Base-by-base conservation (phyloP, 1,284 basidiomycete genomes). In the Pascua guehoae region DNA sequence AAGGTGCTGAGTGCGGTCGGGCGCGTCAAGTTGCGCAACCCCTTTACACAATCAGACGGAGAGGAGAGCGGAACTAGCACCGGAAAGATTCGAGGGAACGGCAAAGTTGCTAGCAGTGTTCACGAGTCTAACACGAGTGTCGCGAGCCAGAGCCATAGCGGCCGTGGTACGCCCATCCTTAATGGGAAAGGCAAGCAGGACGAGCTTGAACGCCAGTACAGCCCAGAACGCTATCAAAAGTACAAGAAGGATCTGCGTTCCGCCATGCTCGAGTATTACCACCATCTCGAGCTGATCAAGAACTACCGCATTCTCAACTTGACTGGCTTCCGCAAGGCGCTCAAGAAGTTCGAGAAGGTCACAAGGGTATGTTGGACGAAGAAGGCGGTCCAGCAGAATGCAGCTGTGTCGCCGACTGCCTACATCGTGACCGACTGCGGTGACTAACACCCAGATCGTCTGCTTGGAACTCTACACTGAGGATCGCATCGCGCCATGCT, bases 281-380 rank as follows among this genome's bases (percentile, higher is more conserved):
- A 88, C 83, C 87, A 72, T 43, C 58, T 70, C 17, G 91, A 96
- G 71, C 78, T 88, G 46, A 79, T 97, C 56, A 89, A 91, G 64
- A 92, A 93, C 69, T 94, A 91, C 74, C 82, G 89, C 41, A 86
- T 88, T 47, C 77, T 97, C 51, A 97, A 97, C 72, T 74, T 93
- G 10, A 89, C 89, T 2, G 94, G 92, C 0, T 93, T 97, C 73
- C 81, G 89, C 18, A 97, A 98, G 64, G 88, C 88, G 0, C 72
- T 96, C 61, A 97, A 93, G 78, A 98, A 96, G 78, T 96, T 92
- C 66, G 90, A 92, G 71, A 97, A 96, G 77, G 80, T 85, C 2
- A 88, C 89, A 1, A 84, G 82, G 68, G 87, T 87, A 32, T 32
- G 24, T 32, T 44, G 3, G 3, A 32, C 4, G 24, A 32, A 32